Percentiles rank a stretch among this genome's conserved stretches.
These are phyloP conservation scores for Leccinum fibrillosum DNA, from an alignment of 768 basidiomycete species.

Conservation along the genomic window DNA sequence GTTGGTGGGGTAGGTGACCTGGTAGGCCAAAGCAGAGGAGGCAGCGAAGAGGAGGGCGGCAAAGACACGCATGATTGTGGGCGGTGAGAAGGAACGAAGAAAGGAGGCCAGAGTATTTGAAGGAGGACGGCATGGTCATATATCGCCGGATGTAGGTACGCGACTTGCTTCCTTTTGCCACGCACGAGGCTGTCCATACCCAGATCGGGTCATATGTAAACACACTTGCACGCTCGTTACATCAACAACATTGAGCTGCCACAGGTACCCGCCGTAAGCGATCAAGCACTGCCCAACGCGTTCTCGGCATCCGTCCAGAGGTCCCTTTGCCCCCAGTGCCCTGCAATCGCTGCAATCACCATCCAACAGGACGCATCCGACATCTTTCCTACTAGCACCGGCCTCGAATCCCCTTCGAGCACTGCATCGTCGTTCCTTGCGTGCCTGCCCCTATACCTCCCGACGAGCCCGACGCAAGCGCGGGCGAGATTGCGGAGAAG, in stretches of 20 bases:
- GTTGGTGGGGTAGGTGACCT: constrained; percentile 50
- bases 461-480: constrained; percentile 57
- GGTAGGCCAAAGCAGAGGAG: constrained; percentile 61
- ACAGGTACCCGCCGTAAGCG: background rate
- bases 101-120: constrained; percentile 1
- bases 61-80: constrained; percentile 42
- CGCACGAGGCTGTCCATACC: constrained; percentile 2
- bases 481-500: constrained; percentile 73
- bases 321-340: constrained; percentile 77
- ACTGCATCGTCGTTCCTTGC: constrained; percentile 8
- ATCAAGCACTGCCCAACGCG: constrained; percentile 33
- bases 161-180: constrained; percentile 22
- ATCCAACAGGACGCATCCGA: constrained; percentile 66
- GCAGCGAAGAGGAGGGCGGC: constrained; percentile 45
- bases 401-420: constrained; percentile 4
- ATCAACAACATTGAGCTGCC: background rate
- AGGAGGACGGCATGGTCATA: background rate
- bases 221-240: constrained; percentile 8
- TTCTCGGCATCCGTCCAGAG: constrained; percentile 75
- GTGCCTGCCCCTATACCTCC: constrained; percentile 23
- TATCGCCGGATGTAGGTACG: constrained; percentile 7
- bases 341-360: constrained; percentile 58
- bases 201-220: background rate
- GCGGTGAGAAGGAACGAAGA: background rate
- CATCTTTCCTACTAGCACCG: constrained; percentile 18